A percentile compares a stretch with the other conserved stretches of the same genome.
phyloP scores from a whole-genome alignment of 2,329 filamentous ascomycete genomes.

The Alternaria tenuissima region DNA sequence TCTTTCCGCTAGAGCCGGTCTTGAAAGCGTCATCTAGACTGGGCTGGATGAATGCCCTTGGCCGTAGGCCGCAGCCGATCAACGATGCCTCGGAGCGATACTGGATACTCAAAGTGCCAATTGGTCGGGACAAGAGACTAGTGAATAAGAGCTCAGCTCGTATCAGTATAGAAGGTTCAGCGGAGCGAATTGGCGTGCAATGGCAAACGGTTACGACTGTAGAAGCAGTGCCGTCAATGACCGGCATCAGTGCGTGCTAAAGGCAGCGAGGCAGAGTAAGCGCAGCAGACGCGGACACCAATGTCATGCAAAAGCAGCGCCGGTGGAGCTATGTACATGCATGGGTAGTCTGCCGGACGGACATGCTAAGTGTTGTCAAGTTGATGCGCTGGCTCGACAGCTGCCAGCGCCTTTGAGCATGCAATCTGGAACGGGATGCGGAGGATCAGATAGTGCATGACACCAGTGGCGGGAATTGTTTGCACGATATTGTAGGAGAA shows the following conservation, averaged over 20 bases:
- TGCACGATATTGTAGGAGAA: constrained; percentile 19
- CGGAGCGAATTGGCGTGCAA: constrained; percentile 44
- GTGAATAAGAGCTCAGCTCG: constrained; percentile 35
- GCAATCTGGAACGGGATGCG: constrained; percentile 50
- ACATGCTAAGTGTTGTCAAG: constrained; percentile 53
- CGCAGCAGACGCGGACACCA: constrained; percentile 49
- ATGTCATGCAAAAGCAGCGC: constrained; percentile 47
- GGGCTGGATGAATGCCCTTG: constrained; percentile 45
- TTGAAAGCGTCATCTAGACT: constrained; percentile 44
- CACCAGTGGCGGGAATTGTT: constrained; percentile 32
- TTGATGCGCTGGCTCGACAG: constrained; percentile 54
- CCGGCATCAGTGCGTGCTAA: constrained; percentile 41
- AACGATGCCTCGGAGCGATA: constrained; percentile 44
- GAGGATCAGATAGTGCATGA: constrained; percentile 45
- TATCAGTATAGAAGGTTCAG: constrained; percentile 42
- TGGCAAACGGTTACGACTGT: constrained; percentile 39
- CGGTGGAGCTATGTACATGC: constrained; percentile 46
- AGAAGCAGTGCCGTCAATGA: constrained; percentile 36
- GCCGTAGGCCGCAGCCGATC: constrained; percentile 44
- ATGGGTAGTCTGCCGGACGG: constrained; percentile 51
- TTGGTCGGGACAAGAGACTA: constrained; percentile 42
- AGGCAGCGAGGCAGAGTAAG: constrained; percentile 49
- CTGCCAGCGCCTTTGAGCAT: constrained; percentile 49
- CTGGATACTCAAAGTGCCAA: constrained; percentile 34
- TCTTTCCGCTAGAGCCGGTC: constrained; percentile 47